phyloP scores from a whole-genome alignment of 2,329 filamentous ascomycete species.

The Diplodia scrobiculata region DNA sequence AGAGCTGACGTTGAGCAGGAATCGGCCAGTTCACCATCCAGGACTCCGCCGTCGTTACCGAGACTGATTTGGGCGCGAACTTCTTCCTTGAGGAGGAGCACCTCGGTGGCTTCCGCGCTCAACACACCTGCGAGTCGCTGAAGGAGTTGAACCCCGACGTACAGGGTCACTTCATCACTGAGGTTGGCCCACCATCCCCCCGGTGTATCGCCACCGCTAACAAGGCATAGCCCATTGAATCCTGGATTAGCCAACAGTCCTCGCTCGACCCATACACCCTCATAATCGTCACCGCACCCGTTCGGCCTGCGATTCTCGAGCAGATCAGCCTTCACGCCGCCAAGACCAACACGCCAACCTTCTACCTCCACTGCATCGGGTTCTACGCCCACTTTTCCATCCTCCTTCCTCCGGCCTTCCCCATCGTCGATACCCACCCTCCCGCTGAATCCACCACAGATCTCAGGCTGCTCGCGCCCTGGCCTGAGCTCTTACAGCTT shows the following conservation, averaged over 20 bases:
- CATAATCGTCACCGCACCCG: conserved; percentile 63
- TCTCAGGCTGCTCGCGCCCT: conserved; percentile 79
- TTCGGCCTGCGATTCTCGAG: conserved; percentile 56
- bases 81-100: conserved; percentile 87
- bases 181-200: conserved; percentile 46
- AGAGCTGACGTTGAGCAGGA: conserved; percentile 50
- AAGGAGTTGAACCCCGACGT: conserved; percentile 93
- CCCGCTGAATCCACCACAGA: conserved; percentile 83
- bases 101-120: conserved; percentile 74
- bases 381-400: conserved; percentile 91
- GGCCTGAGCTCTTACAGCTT: conserved; percentile 76
- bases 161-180: conserved; percentile 67
- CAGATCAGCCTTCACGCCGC: conserved; percentile 55
- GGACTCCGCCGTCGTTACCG: conserved; percentile 74
- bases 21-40: conserved; percentile 91
- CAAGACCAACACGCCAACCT: conserved; percentile 67
- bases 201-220: conserved; percentile 29
- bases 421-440: conserved; percentile 93
- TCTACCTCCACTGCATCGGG: conserved; percentile 84
- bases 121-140: conserved; percentile 74
- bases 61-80: conserved; percentile 88
- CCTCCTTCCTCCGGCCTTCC: conserved; percentile 74
- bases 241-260: conserved; percentile 48
- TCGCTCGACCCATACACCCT: conserved; percentile 58
- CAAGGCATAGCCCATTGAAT: conserved; percentile 46